Evolutionary conservation across 2,329 filamentous ascomycete genomes (phyloP).

Genomic region (Verticillium alfalfae): DNA sequence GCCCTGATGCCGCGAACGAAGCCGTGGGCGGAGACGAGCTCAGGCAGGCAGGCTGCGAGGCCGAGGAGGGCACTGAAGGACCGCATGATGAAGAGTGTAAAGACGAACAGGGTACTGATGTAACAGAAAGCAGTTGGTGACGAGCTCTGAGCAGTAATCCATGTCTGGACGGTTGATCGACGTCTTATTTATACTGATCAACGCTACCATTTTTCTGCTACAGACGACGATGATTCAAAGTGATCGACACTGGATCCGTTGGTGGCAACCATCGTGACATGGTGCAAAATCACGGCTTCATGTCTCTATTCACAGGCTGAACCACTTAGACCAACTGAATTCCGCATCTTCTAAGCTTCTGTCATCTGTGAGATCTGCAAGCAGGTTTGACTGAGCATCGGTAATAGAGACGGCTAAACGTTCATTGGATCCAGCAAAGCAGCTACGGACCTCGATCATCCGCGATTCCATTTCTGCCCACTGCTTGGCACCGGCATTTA

Average conservation of each 20-base stretch:
- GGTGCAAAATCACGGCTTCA: background rate
- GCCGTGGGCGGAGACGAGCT: slow-evolving; percentile 20
- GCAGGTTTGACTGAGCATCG: background rate
- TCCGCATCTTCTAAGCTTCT: background rate
- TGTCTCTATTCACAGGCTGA: background rate
- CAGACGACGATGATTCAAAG: background rate
- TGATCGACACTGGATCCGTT: background rate
- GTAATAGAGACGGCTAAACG: background rate
- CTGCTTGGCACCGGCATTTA: background rate
- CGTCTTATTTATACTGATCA: background rate
- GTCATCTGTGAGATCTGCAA: background rate
- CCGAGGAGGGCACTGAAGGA: background rate
- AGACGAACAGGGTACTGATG: background rate
- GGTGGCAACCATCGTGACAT: background rate
- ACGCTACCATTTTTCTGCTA: background rate
- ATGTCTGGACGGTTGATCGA: background rate
- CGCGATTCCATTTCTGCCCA: background rate
- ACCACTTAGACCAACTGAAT: background rate
- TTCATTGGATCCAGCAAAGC: background rate
- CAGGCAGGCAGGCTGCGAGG: slow-evolving; percentile 1
- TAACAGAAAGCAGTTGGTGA: background rate
- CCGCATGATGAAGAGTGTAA: background rate
- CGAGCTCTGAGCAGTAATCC: background rate
- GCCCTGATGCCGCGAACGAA: slow-evolving; percentile 22
- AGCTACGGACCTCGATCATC: background rate